Evolutionary conservation across 306 rosid genomes (phyloP).

Genomic region (Dalbergia oliveri): DNA sequence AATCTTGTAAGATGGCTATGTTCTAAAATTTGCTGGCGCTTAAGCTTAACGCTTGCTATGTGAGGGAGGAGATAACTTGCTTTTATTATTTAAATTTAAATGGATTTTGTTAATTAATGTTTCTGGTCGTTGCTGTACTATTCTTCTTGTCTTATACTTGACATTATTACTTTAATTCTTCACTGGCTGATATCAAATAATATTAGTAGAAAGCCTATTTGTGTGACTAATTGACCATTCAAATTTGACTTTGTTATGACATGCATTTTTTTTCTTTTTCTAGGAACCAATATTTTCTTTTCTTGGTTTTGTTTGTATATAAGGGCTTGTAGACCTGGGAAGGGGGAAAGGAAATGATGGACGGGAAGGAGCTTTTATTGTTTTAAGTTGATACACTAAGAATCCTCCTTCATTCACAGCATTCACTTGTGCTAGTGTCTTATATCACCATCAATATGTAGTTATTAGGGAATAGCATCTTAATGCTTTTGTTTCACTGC

Average conservation of each 20-base stretch:
- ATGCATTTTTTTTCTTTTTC: neutral
- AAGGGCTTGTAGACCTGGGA: neutral
- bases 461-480: neutral
- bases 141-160: neutral
- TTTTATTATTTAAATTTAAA: neutral
- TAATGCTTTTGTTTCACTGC: conserved; percentile 1
- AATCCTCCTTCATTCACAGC: neutral
- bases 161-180: neutral
- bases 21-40: neutral
- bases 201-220: neutral
- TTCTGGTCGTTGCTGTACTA: neutral
- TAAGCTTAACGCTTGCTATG: neutral
- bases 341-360: neutral
- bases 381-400: neutral
- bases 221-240: neutral
- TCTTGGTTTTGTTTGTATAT: neutral
- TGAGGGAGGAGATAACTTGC: neutral
- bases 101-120: conserved; percentile 3
- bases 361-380: neutral
- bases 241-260: neutral
- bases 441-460: neutral
- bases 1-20: conserved; percentile 6
- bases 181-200: neutral
- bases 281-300: neutral
- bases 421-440: neutral